phyloP scores from a whole-genome alignment of 306 rosid species.

The Casuarina glauca region DNA sequence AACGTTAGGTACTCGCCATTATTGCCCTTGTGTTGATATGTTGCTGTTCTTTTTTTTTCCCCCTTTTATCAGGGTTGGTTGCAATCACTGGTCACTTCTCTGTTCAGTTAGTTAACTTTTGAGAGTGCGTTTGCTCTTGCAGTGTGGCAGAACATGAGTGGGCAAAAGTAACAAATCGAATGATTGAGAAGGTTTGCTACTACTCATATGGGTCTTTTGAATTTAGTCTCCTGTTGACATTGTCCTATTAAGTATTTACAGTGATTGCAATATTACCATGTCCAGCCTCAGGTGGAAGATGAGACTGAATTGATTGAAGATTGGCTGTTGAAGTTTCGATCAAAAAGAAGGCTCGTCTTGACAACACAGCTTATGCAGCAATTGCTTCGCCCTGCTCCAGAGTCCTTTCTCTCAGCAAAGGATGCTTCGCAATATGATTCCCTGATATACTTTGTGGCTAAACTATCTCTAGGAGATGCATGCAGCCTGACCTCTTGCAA shows the following conservation, averaged over 20 bases:
- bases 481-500: slow-evolving; percentile 43
- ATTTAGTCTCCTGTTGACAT: background rate
- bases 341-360: slow-evolving; percentile 51
- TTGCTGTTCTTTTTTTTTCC: background rate
- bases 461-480: slow-evolving; percentile 45
- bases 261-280: slow-evolving; percentile 11
- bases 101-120: background rate
- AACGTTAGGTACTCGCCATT: slow-evolving; percentile 42
- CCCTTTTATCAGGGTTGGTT: background rate
- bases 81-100: background rate
- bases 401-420: slow-evolving; percentile 40
- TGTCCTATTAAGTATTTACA: background rate
- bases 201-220: slow-evolving; percentile 1
- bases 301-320: slow-evolving; percentile 37
- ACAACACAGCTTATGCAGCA: slow-evolving; percentile 54
- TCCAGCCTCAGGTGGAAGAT: slow-evolving; percentile 44
- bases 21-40: background rate
- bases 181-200: slow-evolving; percentile 44
- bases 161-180: slow-evolving; percentile 44
- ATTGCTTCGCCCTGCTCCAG: slow-evolving; percentile 45
- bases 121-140: slow-evolving; percentile 12
- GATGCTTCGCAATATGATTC: slow-evolving; percentile 41
- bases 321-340: slow-evolving; percentile 25
- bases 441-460: slow-evolving; percentile 39
- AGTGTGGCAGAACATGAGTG: slow-evolving; percentile 51